These are phyloP conservation scores for Lentinula edodes DNA, from an alignment of 768 basidiomycete genomes.

Conservation along the genomic window DNA sequence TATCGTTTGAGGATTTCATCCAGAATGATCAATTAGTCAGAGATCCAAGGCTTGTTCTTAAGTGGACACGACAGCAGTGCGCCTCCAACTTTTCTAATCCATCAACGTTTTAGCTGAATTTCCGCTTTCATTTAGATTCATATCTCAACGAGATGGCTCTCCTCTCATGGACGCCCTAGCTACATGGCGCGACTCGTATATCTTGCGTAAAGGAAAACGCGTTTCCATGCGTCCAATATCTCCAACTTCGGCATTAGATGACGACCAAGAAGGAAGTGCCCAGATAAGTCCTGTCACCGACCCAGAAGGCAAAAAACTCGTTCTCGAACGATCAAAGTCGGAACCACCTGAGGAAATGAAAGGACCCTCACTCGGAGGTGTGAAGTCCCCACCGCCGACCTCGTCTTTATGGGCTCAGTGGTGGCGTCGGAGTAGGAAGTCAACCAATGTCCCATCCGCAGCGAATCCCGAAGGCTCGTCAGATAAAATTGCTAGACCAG, in stretches of 20 bases:
- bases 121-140: slow-evolving; percentile 44
- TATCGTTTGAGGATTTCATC: slow-evolving; percentile 64
- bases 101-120: not conserved
- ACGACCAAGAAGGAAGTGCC: slow-evolving; percentile 20
- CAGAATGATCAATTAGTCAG: slow-evolving; percentile 55
- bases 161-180: slow-evolving; percentile 71
- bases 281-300: slow-evolving; percentile 8
- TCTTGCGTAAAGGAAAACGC: slow-evolving; percentile 16
- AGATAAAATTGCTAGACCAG: slow-evolving; percentile 12
- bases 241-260: slow-evolving; percentile 19
- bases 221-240: slow-evolving; percentile 29
- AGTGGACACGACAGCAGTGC: slow-evolving; percentile 65
- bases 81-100: slow-evolving; percentile 18
- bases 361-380: slow-evolving; percentile 10
- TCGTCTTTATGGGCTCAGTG: slow-evolving; percentile 77
- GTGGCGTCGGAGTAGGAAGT: slow-evolving; percentile 67
- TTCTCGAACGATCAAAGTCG: slow-evolving; percentile 26
- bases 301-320: slow-evolving; percentile 11
- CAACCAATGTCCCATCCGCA: slow-evolving; percentile 2
- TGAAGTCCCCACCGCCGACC: slow-evolving; percentile 34
- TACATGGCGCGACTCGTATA: slow-evolving; percentile 54
- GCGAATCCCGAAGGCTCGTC: not conserved
- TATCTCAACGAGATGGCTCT: slow-evolving; percentile 70
- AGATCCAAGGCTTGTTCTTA: slow-evolving; percentile 64
- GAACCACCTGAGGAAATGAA: slow-evolving; percentile 30